Base-by-base conservation (phyloP, 2,329 filamentous ascomycete species). In the Colletotrichum graminicola region DNA sequence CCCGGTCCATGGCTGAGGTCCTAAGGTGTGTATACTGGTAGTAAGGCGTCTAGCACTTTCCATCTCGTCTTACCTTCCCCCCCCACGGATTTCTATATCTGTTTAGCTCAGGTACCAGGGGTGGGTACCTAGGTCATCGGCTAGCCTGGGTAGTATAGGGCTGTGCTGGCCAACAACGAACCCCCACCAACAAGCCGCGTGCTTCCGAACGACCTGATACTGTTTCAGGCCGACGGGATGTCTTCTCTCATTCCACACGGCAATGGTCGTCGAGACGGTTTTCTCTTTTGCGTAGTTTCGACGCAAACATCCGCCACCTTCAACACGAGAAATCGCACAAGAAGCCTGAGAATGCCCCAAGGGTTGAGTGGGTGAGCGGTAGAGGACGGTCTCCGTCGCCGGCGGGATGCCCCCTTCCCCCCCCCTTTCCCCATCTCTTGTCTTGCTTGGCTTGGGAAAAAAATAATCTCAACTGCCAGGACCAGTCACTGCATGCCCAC, bases 11-110 rank as follows among this genome's bases (percentile, higher is more conserved):
- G 52, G 43, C 55, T 39, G 18, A 34, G 11, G 10, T 39, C 36
- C 36, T 39, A 10, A 34, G 34, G 34, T 34, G 34, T 34, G 34
- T 7, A 34, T 29, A 29, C 29, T 29, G 4, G 29, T 29, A 29
- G 29, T 29, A 36, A 41, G 41, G 18, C 41, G 41, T 18, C 41
- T 43, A 12, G 14, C 39, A 29, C 29, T 29, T 29, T 29, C 29
- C 2, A 29, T 4, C 29, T 36, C 11, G 34, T 36, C 52, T 23
- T 51, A 26, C 29, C 12, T 55, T 26, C 29, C 52, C 52, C 52
- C 66, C 52, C 49, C 55, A 39, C 63, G 63, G 56, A 16, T 57
- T 49, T 43, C 56, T 57, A 56, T 67, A 62, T 52, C 45, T 21
- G 34, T 36, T 55, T 14, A 45, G 36, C 43, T 56, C 6, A 18